Evolutionary conservation across 805 yeast species (phyloP).

Genomic region (Candida ortonii): DNA sequence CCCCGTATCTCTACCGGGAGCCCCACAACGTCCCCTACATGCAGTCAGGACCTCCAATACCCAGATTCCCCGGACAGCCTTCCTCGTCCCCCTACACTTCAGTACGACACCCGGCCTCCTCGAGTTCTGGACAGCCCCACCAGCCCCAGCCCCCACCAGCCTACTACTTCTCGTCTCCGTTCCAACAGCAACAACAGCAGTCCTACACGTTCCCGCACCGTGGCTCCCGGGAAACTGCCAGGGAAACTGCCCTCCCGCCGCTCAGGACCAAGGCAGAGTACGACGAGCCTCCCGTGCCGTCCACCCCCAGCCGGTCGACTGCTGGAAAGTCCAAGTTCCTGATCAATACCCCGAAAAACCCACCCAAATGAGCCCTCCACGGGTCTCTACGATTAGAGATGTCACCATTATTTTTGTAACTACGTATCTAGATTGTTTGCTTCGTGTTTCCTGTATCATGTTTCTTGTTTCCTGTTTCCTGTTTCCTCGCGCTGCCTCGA

Average conservation of each 20-base stretch:
- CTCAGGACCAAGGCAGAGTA: slow-evolving; percentile 9
- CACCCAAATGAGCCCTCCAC: slow-evolving; percentile 19
- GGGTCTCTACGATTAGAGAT: neutral
- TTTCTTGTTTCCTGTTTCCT: too few relatives aligned
- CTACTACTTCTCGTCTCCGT: slow-evolving; percentile 17
- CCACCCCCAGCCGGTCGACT: slow-evolving; percentile 4
- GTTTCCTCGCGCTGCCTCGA: too few relatives aligned
- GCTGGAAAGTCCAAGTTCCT: slow-evolving; percentile 19
- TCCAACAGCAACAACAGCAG: slow-evolving; percentile 13
- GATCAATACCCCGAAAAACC: slow-evolving; percentile 25
- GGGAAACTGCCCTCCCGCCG: slow-evolving; percentile 16
- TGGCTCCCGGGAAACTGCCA: slow-evolving; percentile 5
- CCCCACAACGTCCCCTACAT: slow-evolving; percentile 10
- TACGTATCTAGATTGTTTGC: neutral
- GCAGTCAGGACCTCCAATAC: slow-evolving; percentile 7
- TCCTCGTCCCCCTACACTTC: slow-evolving; percentile 12
- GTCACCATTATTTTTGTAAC: too few relatives aligned
- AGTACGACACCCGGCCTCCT: slow-evolving; percentile 8
- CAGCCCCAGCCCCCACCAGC: slow-evolving; percentile 13
- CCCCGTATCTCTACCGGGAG: slow-evolving; percentile 24
- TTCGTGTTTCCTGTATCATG: neutral
- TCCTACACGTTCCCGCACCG: slow-evolving; percentile 11
- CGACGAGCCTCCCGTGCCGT: slow-evolving; percentile 6
- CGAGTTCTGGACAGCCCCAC: slow-evolving; percentile 8
- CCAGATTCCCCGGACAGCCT: slow-evolving; percentile 12